Evolutionary conservation across 495 filamentous ascomycete species (phyloP), one percentile per base, ranked within the genome.

Genomic region (Aspergillus affinis): DNA sequence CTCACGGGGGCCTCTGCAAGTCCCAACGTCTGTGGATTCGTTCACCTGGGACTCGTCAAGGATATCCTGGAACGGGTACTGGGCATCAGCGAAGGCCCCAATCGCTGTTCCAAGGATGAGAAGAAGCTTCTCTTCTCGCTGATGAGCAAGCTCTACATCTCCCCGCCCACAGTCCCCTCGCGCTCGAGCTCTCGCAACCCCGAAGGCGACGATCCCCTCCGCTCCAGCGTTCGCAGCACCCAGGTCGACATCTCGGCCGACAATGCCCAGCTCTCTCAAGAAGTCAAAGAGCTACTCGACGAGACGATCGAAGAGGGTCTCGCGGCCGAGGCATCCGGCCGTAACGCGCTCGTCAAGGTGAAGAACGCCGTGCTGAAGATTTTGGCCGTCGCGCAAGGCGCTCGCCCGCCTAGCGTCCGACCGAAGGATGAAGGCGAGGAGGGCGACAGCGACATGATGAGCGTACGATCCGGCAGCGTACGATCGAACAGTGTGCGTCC

Each of bases 61-160:
- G 69, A 77, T 32, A 73, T 81, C 47, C 59, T 65, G 48, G 65
- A 69, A 60, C 72, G 75, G 50, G 71, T 74, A 26, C 63, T 70
- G 48, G 69, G 62, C 32, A 61, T 72, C 54, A 74, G 59, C 51
- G 69, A 62, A 13, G 65, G 66, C 15, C 59, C 74, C 71, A 76
- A 79, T 65, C 70, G 69, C 21, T 70, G 70, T 58, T 75, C 75
- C 80, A 88, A 85, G 71, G 92, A 97, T 65, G 93, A 97, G 73
- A 89, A 86, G 72, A 97, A 96, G 75, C 77, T 88, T 5, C 75
- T 96, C 26, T 82, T 91, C 56, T 76, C 85, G 4, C 82, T 97
- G 47, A 80, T 98, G 21, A 86, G 83, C 55, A 98, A 98, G 75
- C 79, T 97, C 15, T 87, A 91, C 71, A 81, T 97, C 59, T 84